phyloP scores from a whole-genome alignment of 1,284 basidiomycete species.

The Pseudozyma sp. region DNA sequence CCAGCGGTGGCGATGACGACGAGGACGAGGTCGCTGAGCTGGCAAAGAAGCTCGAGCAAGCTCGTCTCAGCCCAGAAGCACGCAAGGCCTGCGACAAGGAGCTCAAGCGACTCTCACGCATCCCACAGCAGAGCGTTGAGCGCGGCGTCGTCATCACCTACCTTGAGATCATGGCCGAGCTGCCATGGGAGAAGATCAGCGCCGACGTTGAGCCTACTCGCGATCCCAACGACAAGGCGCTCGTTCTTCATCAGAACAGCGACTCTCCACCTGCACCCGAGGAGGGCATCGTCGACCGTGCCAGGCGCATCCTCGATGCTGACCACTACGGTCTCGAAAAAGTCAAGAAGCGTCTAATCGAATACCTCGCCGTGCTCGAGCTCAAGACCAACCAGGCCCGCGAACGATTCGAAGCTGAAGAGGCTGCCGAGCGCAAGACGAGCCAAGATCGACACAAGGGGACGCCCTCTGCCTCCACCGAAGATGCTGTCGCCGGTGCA shows the following conservation, averaged over 20 bases:
- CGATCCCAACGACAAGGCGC: conserved; percentile 30
- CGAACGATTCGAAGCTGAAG: conserved; percentile 57
- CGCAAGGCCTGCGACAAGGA: conserved; percentile 66
- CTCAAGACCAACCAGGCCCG: conserved; percentile 67
- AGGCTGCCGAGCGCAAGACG: conserved; percentile 34
- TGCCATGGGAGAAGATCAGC: conserved; percentile 67
- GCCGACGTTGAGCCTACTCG: conserved; percentile 46
- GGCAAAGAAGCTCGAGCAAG: conserved; percentile 54
- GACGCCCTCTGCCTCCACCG: conserved; percentile 30
- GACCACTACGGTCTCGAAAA: conserved; percentile 71
- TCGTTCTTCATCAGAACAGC: conserved; percentile 36
- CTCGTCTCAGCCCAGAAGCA: conserved; percentile 61
- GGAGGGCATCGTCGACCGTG: conserved; percentile 63
- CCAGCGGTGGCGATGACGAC: conserved; percentile 52
- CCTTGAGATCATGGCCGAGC: conserved; percentile 68
- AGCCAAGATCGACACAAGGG: conserved; percentile 34
- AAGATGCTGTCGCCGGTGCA: conserved; percentile 18
- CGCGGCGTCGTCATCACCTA: conserved; percentile 68
- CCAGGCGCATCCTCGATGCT: conserved; percentile 68
- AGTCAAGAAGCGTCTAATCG: conserved; percentile 70
- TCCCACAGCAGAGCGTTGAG: conserved; percentile 67
- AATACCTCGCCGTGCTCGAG: conserved; percentile 70
- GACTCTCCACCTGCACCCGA: conserved; percentile 10
- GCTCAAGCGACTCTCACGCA: conserved; percentile 65
- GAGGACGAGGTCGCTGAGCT: conserved; percentile 65